Conservation (phyloP, 2,329 filamentous ascomycete genomes). For the Calycina herbarum region DNA sequence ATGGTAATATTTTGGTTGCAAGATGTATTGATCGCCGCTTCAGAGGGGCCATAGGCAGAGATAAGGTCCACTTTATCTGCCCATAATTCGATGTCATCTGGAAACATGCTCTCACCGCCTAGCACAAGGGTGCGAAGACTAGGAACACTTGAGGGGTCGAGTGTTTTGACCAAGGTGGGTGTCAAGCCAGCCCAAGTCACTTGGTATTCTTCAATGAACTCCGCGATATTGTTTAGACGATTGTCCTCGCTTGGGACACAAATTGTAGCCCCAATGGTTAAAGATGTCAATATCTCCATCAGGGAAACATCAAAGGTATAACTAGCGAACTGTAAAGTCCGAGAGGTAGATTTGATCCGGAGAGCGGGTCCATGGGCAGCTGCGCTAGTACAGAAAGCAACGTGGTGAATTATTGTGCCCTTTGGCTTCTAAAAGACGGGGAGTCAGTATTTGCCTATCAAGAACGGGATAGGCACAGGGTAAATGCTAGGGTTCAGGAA, state of each 20-base stretch:
- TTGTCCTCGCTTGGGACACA: slow-evolving; percentile 44
- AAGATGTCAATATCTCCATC: slow-evolving; percentile 33
- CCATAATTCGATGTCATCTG: slow-evolving; percentile 42
- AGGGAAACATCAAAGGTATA: slow-evolving; percentile 45
- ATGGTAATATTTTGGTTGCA: slow-evolving; percentile 13
- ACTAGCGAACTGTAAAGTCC: slow-evolving; percentile 14
- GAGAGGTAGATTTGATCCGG: slow-evolving; percentile 4
- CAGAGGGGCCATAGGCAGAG: slow-evolving; percentile 45
- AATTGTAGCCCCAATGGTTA: slow-evolving; percentile 42
- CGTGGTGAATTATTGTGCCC: slow-evolving; percentile 23
- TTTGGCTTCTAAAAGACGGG: slow-evolving; percentile 31
- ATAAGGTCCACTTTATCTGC: slow-evolving; percentile 40
- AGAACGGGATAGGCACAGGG: no score
- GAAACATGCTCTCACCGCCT: slow-evolving; percentile 39
- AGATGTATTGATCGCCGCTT: slow-evolving; percentile 26
- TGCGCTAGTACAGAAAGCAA: slow-evolving; percentile 16
- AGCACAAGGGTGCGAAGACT: slow-evolving; percentile 29
- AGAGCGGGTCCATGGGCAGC: slow-evolving; percentile 10
- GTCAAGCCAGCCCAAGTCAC: slow-evolving; percentile 33
- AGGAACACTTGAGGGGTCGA: slow-evolving; percentile 30
- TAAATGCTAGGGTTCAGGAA: neutral
- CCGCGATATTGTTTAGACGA: slow-evolving; percentile 40
- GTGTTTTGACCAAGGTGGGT: slow-evolving; percentile 33
- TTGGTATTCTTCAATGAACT: slow-evolving; percentile 30
- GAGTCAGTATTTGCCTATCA: no score